These are phyloP conservation scores for Glaciozyma antarctica DNA, from an alignment of 768 basidiomycete species.

Conservation along the genomic window DNA sequence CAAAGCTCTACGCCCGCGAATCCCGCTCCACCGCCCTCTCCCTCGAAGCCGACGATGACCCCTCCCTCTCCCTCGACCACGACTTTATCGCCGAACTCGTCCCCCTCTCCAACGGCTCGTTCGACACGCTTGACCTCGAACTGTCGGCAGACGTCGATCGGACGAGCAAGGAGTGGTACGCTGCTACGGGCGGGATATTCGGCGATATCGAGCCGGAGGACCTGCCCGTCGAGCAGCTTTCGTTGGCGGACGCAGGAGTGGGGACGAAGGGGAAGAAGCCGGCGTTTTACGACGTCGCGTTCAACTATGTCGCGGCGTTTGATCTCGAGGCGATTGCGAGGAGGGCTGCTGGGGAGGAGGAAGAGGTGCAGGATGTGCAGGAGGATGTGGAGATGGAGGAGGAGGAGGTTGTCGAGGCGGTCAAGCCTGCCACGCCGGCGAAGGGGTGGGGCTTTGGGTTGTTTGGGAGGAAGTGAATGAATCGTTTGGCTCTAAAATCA, in stretches of 20 bases:
- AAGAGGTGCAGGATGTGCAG: not conserved
- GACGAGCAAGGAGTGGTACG: conserved; percentile 49
- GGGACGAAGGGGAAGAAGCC: conserved; percentile 73
- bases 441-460: conserved; percentile 8
- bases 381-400: not conserved
- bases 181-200: conserved; percentile 13
- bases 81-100: conserved; percentile 45
- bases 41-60: not conserved
- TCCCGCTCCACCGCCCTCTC: conserved; percentile 45
- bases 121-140: conserved; percentile 50
- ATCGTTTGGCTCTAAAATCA: not conserved
- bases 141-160: conserved; percentile 46
- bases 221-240: conserved; percentile 7
- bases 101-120: conserved; percentile 31
- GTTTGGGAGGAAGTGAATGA: conserved; percentile 4
- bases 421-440: not conserved
- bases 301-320: conserved; percentile 72
- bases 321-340: conserved; percentile 27
- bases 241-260: conserved; percentile 42
- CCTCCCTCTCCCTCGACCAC: not conserved
- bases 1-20: conserved; percentile 64
- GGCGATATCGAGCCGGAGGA: not conserved
- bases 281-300: conserved; percentile 84
- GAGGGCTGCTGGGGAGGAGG: conserved; percentile 11
- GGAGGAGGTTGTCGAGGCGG: not conserved